Percentiles rank a stretch among this genome's conserved stretches.
These are phyloP conservation scores for Oenanthe javanica DNA, from an alignment of 140 eudicot genomes.

Conservation along the genomic window DNA sequence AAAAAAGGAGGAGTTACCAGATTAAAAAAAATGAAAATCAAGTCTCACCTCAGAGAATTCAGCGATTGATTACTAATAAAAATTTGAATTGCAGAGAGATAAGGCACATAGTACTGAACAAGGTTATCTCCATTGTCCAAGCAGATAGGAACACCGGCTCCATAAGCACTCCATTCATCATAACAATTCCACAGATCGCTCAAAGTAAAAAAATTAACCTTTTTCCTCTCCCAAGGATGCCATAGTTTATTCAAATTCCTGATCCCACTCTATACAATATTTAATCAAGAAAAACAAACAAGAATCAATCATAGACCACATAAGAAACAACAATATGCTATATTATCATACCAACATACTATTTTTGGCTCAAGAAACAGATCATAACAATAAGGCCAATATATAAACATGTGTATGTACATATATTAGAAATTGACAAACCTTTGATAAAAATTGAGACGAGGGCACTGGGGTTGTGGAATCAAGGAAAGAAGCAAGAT, in stretches of 20 bases:
- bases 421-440: conserved; percentile 16
- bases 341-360: background rate
- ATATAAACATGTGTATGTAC: background rate
- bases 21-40: background rate
- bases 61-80: conserved; percentile 68
- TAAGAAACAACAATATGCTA: background rate
- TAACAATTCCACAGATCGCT: conserved; percentile 83
- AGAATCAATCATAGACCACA: background rate
- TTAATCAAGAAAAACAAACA: background rate
- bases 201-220: conserved; percentile 63
- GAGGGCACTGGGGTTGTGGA: conserved; percentile 77
- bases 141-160: conserved; percentile 82
- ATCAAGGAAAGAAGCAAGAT: conserved; percentile 74
- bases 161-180: conserved; percentile 97
- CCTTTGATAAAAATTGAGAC: conserved; percentile 78
- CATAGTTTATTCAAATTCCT: conserved; percentile 63
- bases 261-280: conserved; percentile 49
- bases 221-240: conserved; percentile 94
- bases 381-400: too few species aligned
- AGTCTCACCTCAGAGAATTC: conserved; percentile 51
- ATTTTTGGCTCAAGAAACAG: background rate
- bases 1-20: too few species aligned
- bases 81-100: conserved; percentile 92
- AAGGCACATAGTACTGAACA: conserved; percentile 85
- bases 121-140: conserved; percentile 50